Conservation (phyloP, 163 green algal genomes). For the Volvox carteri region DNA sequence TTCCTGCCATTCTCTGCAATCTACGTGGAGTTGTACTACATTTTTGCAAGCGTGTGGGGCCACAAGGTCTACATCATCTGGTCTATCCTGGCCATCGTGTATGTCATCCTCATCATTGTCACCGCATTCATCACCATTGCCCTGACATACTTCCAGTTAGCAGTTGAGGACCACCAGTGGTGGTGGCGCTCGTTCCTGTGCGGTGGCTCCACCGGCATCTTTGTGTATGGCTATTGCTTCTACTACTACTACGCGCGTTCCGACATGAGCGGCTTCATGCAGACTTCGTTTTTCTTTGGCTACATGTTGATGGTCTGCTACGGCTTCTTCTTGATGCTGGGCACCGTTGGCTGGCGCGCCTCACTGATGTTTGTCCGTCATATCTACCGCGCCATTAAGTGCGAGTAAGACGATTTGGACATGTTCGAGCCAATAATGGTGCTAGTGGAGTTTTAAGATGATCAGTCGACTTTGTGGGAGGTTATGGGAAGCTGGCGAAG, state of each 20-base stretch:
- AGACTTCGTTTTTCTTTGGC: constrained; percentile 98
- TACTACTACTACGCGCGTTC: constrained; percentile 95
- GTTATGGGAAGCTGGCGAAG: too few relatives aligned
- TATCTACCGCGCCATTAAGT: constrained; percentile 86
- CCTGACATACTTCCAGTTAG: constrained; percentile 99
- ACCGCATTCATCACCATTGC: constrained; percentile 99
- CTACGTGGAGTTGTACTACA: constrained; percentile 99
- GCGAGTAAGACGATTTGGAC: constrained; percentile 50
- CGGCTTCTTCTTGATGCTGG: constrained; percentile 98
- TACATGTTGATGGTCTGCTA: constrained; percentile 97
- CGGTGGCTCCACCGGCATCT: constrained; percentile 93
- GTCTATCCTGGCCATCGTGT: constrained; percentile 96
- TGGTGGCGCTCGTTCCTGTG: constrained; percentile 96
- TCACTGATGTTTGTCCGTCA: constrained; percentile 90
- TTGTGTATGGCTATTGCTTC: constrained; percentile 97
- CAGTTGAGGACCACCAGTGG: constrained; percentile 95
- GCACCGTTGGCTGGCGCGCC: constrained; percentile 90
- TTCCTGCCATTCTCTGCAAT: constrained; percentile 99
- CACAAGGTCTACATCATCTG: constrained; percentile 99
- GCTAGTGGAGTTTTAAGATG: too few relatives aligned
- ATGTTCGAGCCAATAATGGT: too few relatives aligned
- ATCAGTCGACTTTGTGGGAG: too few relatives aligned
- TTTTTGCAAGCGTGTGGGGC: constrained; percentile 97
- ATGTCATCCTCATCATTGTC: constrained; percentile 96
- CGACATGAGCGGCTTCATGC: constrained; percentile 98